phyloP scores from a whole-genome alignment of 179 eudicot species.

The Gypsophila paniculata region DNA sequence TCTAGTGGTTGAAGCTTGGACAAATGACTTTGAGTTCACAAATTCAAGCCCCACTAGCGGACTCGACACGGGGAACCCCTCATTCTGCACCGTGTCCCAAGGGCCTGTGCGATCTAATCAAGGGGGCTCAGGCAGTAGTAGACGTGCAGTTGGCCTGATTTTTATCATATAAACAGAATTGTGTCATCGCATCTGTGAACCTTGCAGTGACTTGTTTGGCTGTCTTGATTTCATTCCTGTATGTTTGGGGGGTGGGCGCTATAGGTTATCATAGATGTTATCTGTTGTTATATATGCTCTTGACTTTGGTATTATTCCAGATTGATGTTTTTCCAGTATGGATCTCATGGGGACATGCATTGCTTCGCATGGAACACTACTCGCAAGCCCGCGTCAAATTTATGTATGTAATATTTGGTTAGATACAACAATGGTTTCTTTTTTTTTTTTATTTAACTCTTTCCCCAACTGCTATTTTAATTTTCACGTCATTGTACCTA shows the following conservation, averaged over 20 bases:
- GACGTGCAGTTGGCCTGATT: not conserved
- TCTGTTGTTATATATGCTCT: conserved; percentile 2
- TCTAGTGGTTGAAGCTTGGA: not conserved
- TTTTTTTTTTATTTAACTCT: not conserved
- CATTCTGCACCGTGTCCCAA: not conserved
- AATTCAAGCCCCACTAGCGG: not conserved
- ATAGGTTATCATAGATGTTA: not conserved
- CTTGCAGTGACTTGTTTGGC: conserved; percentile 1
- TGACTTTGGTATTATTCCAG: conserved; percentile 36
- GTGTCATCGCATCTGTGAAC: not conserved
- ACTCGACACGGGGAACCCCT: not conserved
- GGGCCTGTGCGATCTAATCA: not conserved
- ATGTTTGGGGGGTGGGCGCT: not conserved
- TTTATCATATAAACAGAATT: not conserved
- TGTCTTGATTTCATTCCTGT: not conserved
- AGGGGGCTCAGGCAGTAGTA: not conserved
- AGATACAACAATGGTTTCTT: conserved; percentile 6
- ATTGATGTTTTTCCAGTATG: conserved; percentile 95
- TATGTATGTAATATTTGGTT: conserved; percentile 48
- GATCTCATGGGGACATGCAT: conserved; percentile 96
- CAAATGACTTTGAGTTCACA: not conserved
- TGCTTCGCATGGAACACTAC: conserved; percentile 95
- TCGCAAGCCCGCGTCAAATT: conserved; percentile 98
- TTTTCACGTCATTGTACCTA: conserved; percentile 6
- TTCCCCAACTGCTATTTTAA: not conserved